A percentile compares a stretch with the other conserved stretches of the same genome.
These are phyloP conservation scores for Arthrocladium fulminans DNA, from an alignment of 2,329 filamentous ascomycete genomes.

Conservation along the genomic window DNA sequence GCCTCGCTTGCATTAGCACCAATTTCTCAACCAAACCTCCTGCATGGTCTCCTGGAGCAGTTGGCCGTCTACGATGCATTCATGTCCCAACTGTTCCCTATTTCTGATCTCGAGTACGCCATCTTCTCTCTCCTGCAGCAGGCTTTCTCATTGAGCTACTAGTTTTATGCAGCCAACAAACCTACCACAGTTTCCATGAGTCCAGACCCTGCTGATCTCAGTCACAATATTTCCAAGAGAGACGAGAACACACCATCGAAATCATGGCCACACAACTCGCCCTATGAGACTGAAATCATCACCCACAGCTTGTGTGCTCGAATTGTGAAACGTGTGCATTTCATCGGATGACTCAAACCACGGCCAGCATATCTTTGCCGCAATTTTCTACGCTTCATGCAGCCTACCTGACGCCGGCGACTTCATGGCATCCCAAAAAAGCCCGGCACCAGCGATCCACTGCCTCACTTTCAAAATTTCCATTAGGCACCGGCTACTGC, in stretches of 20 bases:
- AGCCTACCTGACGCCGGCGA: constrained; percentile 4
- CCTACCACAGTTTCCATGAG: background rate
- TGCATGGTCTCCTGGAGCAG: background rate
- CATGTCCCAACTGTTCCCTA: background rate
- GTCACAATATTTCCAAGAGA: background rate
- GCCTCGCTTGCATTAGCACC: background rate
- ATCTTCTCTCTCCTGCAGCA: no score
- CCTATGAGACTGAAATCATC: background rate
- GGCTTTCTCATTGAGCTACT: background rate
- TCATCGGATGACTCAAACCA: background rate
- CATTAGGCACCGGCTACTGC: constrained; percentile 2
- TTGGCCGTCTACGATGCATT: background rate
- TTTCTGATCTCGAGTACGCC: background rate
- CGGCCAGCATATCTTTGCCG: constrained; percentile 5
- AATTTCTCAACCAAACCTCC: background rate
- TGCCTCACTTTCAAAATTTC: constrained; percentile 4
- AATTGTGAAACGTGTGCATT: background rate
- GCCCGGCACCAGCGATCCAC: constrained; percentile 3
- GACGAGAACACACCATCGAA: background rate
- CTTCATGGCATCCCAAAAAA: background rate
- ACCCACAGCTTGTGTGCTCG: background rate
- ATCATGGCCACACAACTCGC: background rate
- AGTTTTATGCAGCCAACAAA: background rate
- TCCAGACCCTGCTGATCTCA: background rate
- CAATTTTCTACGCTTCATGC: constrained; percentile 2